Conservation (phyloP, 1,284 basidiomycete species). For the Melampsora occidentalis region DNA sequence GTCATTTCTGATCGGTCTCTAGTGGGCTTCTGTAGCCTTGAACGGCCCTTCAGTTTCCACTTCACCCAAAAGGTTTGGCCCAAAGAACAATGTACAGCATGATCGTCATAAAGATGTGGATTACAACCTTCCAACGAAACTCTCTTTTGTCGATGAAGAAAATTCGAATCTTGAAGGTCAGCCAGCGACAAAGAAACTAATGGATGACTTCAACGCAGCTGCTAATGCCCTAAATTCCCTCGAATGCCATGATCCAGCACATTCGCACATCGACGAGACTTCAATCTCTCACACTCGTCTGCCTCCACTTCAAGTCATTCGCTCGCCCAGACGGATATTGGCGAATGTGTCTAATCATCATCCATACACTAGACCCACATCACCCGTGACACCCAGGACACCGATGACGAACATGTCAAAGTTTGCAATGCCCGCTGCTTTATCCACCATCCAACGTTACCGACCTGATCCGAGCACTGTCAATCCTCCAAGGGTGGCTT, state of each 20-base stretch:
- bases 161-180: no score
- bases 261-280: slow-evolving; percentile 1
- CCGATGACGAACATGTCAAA: slow-evolving; percentile 8
- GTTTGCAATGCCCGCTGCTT: slow-evolving; percentile 11
- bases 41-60: no score
- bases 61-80: no score
- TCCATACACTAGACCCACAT: slow-evolving; percentile 1
- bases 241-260: neutral
- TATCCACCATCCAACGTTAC: slow-evolving; percentile 2
- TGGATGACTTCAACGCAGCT: neutral
- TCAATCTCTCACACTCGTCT: slow-evolving; percentile 17
- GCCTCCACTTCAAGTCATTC: slow-evolving; percentile 9
- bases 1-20: no score
- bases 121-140: no score
- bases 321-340: neutral
- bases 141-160: no score
- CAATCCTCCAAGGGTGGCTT: neutral
- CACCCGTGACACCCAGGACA: slow-evolving; percentile 1
- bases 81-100: no score
- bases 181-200: neutral
- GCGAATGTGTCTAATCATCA: neutral
- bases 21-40: no score
- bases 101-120: no score
- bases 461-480: neutral
- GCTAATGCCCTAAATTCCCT: neutral